Evolutionary conservation across 768 basidiomycete genomes (phyloP), one percentile per base, ranked within the genome.

Genomic region (Serendipita sp.): DNA sequence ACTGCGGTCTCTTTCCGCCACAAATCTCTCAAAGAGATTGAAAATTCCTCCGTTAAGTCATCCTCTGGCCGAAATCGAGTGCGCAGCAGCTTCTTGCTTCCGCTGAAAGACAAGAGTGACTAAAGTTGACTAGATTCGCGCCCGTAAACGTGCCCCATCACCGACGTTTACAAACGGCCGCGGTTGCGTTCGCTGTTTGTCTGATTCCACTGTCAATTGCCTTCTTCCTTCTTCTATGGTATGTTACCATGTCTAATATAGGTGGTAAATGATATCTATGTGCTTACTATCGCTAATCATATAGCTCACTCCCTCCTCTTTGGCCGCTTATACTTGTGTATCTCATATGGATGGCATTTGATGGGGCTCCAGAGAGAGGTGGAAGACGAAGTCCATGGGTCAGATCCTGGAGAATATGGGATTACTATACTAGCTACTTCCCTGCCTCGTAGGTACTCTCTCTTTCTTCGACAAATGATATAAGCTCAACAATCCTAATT

Each of bases 401-500:
- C 66, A 81, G 92, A 34, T 80, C 80, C 5, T 70, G 78, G 67
- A 75, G 77, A 48, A 80, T 90, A 68, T 98, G 92, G 91, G 82
- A 77, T 71, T 91, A 92, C 71, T 97, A 95, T 76, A 90, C 92
- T 23, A 88, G 89, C 66, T 89, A 91, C 73, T 93, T 92, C 70
- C 91, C 91, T 69, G 86, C 87, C 56, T 87, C 87, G 89, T 91
- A 76, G 74, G 89, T 84, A 13, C 69, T 65, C 34, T 13, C 8
- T 35, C 44, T 32, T 16, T 65, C 32, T n/a, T 34, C 30, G 18
- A 1, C 0, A 35, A n/a, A 18, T 36, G 47, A 65, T 63, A 36
- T 63, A 18, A n/a, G 48, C 54, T 46, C 16, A 34, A 13, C 44
- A 54, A 64, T 34, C 13, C 15, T 18, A 56, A 48, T 18, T 7